A percentile compares a stretch with the other conserved stretches of the same genome.
phyloP scores from a whole-genome alignment of 768 basidiomycete genomes.

The Lactarius evosmus region DNA sequence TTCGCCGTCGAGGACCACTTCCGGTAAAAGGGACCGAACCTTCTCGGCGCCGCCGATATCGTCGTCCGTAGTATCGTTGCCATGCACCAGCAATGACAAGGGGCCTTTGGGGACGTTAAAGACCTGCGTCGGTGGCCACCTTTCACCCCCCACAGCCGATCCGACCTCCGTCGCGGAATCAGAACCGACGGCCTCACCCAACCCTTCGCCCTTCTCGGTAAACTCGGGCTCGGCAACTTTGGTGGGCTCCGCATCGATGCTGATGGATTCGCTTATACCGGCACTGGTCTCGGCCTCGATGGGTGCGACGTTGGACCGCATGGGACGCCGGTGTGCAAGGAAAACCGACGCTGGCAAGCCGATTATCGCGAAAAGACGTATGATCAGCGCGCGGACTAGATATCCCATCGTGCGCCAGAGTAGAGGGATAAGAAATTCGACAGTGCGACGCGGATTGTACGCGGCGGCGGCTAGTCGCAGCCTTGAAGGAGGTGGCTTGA shows the following conservation, averaged over 20 bases:
- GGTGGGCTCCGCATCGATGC: background rate
- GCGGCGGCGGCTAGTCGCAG: background rate
- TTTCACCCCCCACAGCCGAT: conserved; percentile 8
- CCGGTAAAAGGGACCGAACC: background rate
- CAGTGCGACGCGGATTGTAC: conserved; percentile 18
- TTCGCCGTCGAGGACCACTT: conserved; percentile 22
- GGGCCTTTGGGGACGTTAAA: conserved; percentile 25
- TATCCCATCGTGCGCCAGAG: conserved; percentile 23
- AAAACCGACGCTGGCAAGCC: conserved; percentile 14
- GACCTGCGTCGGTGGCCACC: conserved; percentile 2
- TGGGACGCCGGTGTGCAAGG: conserved; percentile 1
- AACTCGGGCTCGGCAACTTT: background rate
- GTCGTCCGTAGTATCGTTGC: background rate
- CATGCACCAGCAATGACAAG: conserved; percentile 19
- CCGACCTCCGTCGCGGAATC: conserved; percentile 22
- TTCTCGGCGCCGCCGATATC: conserved; percentile 9
- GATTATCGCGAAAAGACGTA: conserved; percentile 19
- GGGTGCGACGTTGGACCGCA: conserved; percentile 4
- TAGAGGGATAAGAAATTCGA: conserved; percentile 21
- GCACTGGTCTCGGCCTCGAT: background rate
- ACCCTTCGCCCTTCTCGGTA: conserved; percentile 6
- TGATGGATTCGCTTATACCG: background rate
- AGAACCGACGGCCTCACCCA: conserved; percentile 2
- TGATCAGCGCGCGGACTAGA: conserved; percentile 20
- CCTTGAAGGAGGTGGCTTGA: conserved; percentile 7